These are phyloP conservation scores for Ophiostoma sp. DNA, from an alignment of 2,329 filamentous ascomycete species.

Conservation along the genomic window DNA sequence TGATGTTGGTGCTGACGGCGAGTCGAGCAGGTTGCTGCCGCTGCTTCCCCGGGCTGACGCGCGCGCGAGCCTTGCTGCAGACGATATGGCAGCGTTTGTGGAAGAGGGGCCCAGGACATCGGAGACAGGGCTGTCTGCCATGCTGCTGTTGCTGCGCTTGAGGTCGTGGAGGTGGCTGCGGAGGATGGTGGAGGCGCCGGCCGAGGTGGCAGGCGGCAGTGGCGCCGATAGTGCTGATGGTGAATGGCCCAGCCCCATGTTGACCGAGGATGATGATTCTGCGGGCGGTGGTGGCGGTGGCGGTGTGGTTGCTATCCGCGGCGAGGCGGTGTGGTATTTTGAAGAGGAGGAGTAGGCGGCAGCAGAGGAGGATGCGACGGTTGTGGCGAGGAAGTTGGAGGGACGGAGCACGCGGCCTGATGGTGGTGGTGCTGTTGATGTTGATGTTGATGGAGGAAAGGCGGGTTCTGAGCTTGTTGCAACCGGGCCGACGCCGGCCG, in stretches of 20 bases:
- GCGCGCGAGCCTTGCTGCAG: slow-evolving; percentile 19
- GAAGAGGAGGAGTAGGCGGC: slow-evolving; percentile 1
- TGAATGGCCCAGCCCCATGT: slow-evolving; percentile 10
- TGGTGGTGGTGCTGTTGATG: background rate
- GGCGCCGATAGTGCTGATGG: slow-evolving; percentile 6
- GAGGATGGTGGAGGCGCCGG: background rate
- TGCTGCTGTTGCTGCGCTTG: slow-evolving; percentile 7
- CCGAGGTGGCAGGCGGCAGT: background rate
- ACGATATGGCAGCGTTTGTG: slow-evolving; percentile 1
- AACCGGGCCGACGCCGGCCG: slow-evolving; percentile 19
- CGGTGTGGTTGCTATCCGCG: slow-evolving; percentile 24
- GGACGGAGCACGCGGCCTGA: background rate
- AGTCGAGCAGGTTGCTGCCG: slow-evolving; percentile 20
- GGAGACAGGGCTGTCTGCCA: background rate
- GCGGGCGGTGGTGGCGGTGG: slow-evolving; percentile 16
- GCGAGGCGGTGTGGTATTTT: background rate
- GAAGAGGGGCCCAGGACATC: background rate
- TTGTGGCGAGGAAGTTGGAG: background rate
- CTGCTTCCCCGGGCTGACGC: slow-evolving; percentile 18
- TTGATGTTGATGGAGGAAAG: slow-evolving; percentile 12
- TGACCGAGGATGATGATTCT: slow-evolving; percentile 12
- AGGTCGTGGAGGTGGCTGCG: slow-evolving; percentile 14
- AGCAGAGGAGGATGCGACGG: slow-evolving; percentile 8
- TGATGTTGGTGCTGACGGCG: slow-evolving; percentile 31
- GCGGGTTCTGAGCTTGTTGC: background rate